phyloP scores from a whole-genome alignment of 1,284 basidiomycete species.

The Paramarasmius palmivorus region DNA sequence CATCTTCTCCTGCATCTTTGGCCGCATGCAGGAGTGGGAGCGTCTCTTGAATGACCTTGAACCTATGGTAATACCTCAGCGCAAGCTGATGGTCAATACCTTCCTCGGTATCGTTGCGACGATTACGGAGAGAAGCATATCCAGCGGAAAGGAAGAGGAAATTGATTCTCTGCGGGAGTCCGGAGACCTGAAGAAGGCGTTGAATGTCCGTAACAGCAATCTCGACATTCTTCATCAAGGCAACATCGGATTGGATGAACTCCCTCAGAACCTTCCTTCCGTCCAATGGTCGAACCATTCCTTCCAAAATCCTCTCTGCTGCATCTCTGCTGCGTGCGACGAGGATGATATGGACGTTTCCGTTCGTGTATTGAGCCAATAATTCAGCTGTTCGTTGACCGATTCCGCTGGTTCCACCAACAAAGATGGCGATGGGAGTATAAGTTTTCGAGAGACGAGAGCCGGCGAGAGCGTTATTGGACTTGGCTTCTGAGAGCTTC shows the following conservation, averaged over 20 bases:
- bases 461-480: background rate
- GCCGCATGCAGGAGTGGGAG: conserved; percentile 21
- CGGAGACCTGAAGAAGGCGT: background rate
- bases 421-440: conserved; percentile 10
- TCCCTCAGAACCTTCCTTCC: conserved; percentile 7
- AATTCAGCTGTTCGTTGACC: conserved; percentile 6
- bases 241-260: conserved; percentile 26
- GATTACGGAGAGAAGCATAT: conserved; percentile 15
- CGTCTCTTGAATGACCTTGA: conserved; percentile 23
- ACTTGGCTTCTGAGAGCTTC: background rate
- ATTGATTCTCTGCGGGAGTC: conserved; percentile 18
- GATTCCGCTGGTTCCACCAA: conserved; percentile 7
- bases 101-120: conserved; percentile 23
- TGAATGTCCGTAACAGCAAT: conserved; percentile 14
- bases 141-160: conserved; percentile 26
- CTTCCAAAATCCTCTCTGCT: conserved; percentile 1
- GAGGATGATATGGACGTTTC: conserved; percentile 9
- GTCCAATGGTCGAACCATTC: background rate
- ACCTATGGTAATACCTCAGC: conserved; percentile 19
- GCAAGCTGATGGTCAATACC: conserved; percentile 25
- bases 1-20: conserved; percentile 3
- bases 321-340: background rate
- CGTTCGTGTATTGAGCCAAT: background rate
- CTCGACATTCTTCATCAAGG: conserved; percentile 24
- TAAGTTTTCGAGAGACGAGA: background rate